phyloP scores from a whole-genome alignment of 257 asterid species.

The Anisodus acutangulus region DNA sequence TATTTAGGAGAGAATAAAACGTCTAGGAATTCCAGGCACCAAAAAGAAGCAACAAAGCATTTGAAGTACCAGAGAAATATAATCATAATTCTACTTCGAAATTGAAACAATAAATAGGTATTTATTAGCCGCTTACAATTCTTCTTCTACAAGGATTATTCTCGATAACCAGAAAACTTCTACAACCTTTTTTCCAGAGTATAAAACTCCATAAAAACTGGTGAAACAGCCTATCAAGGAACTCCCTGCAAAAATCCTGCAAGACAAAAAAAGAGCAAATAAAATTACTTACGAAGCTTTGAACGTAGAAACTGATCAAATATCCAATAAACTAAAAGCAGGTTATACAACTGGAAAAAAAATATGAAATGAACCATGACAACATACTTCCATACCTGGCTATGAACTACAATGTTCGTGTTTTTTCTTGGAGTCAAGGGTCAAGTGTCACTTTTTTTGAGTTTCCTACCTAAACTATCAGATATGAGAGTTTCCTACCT shows the following conservation, averaged over 20 bases:
- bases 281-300: not conserved
- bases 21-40: constrained; percentile 13
- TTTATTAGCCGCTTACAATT: constrained; percentile 26
- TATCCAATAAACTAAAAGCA: constrained; percentile 11
- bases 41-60: constrained; percentile 12
- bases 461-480: too few species aligned
- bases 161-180: constrained; percentile 21
- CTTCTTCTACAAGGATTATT: constrained; percentile 29
- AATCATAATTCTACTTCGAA: constrained; percentile 23
- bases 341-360: not conserved
- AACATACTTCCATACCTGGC: not conserved
- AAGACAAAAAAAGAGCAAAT: not conserved
- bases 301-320: not conserved
- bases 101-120: constrained; percentile 12
- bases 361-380: constrained; percentile 5
- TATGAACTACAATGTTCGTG: not conserved
- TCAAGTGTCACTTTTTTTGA: too few species aligned
- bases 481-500: too few species aligned
- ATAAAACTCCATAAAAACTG: constrained; percentile 9
- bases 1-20: not conserved
- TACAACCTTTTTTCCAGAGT: constrained; percentile 13
- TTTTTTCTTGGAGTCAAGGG: not conserved
- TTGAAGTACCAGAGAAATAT: not conserved
- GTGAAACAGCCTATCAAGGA: constrained; percentile 19
- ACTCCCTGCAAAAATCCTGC: constrained; percentile 5